phyloP scores from a whole-genome alignment of 257 asterid species.

The Solanum appendiculatum region DNA sequence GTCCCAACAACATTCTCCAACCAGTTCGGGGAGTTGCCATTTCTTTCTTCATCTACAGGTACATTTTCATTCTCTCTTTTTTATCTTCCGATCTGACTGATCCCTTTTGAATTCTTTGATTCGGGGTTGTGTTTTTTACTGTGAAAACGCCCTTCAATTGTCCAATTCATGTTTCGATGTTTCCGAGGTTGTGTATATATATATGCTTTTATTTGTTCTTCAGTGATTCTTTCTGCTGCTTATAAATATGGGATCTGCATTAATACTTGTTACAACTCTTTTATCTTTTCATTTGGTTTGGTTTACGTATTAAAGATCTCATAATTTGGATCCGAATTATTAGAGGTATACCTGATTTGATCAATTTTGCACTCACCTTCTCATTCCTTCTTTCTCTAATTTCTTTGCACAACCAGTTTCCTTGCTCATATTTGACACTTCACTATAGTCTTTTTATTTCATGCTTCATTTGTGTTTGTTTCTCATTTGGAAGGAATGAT shows the following conservation, averaged over 20 bases:
- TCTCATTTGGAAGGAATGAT: not conserved
- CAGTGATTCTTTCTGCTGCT: not conserved
- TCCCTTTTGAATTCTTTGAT: not conserved
- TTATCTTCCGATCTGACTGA: not conserved
- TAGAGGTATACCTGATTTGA: not conserved
- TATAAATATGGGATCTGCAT: not conserved
- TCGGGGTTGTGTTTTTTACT: slow-evolving; percentile 3
- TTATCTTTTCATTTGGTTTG: not conserved
- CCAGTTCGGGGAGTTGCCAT: not conserved
- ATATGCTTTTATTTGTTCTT: slow-evolving; percentile 21
- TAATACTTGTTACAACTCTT: not conserved
- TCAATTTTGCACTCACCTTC: not conserved
- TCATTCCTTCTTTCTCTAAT: not conserved
- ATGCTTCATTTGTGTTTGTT: not conserved
- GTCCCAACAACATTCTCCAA: not conserved
- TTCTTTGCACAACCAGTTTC: not conserved
- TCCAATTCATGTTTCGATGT: slow-evolving; percentile 15
- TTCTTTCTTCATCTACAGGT: not conserved
- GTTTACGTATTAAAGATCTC: not conserved
- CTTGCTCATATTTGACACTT: not conserved
- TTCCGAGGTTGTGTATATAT: slow-evolving; percentile 22
- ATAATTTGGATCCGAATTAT: not conserved
- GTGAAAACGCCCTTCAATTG: not conserved
- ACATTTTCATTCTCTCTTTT: not conserved
- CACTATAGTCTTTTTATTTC: not conserved